A percentile compares a stretch with the other conserved stretches of the same genome.
These are phyloP conservation scores for Komagataella phaffii DNA, from an alignment of 805 yeast species.

Conservation along the genomic window DNA sequence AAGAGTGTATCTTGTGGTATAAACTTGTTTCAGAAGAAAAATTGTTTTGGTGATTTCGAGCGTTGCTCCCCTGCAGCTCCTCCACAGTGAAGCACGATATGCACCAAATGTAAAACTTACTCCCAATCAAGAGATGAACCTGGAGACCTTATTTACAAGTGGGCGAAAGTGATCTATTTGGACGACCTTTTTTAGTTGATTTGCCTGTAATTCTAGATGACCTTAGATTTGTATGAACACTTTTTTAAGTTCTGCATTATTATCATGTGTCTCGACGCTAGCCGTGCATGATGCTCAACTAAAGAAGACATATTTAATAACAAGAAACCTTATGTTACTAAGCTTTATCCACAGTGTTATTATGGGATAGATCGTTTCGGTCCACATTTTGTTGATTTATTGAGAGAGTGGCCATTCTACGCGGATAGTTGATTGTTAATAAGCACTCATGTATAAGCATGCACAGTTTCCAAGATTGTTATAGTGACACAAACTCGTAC, in stretches of 20 bases:
- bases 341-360: not conserved
- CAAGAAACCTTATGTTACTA: not conserved
- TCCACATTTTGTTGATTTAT: too few relatives aligned
- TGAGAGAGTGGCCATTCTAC: not conserved
- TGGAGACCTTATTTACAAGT: too few relatives aligned
- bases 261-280: not conserved
- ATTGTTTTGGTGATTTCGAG: not conserved
- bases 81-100: not conserved
- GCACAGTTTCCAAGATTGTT: not conserved
- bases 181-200: too few relatives aligned
- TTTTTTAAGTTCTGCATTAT: not conserved
- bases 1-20: not conserved
- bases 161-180: too few relatives aligned
- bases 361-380: not conserved
- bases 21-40: not conserved
- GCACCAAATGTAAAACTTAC: not conserved
- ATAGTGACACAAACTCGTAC: not conserved
- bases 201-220: too few relatives aligned
- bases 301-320: too few relatives aligned
- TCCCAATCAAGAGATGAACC: too few relatives aligned
- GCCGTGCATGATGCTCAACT: not conserved
- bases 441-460: not conserved
- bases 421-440: not conserved
- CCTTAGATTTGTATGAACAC: too few relatives aligned
- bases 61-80: not conserved